Evolutionary conservation across 495 filamentous ascomycete species (phyloP), one percentile per base, ranked within the genome.

Genomic region (Trichoderma erinaceum): DNA sequence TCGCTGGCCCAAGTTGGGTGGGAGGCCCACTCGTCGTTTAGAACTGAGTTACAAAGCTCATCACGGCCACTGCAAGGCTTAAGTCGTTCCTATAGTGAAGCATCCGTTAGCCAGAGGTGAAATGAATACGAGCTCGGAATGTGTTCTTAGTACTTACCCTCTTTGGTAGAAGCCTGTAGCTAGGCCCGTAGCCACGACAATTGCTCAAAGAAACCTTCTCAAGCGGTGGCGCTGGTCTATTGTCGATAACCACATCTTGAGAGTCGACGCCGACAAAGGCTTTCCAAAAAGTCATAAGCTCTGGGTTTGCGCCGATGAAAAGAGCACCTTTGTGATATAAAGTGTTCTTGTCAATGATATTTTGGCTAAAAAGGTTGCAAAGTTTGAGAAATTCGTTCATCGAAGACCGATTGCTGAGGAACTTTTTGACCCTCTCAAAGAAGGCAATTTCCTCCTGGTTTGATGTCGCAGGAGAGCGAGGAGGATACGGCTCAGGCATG

Each of bases 1-100:
- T 99, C 96, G 1, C 93, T 97, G 1, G 94, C 96, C 96, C 96
- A 99, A 4, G 96, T 99, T 1, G 96, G 96, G 78, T 98, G 95
- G 63, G 93, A 97, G 2, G 93, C 95, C 96, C 96, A 99, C 69
- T 96, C 91, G 72, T 99, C 95, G 68, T 99, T 99, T 58, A 99
- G 83, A 0, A 98, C 95, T 58, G 86, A 83, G 67, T 89, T 85
- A 75, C 96, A 99, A 70, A 98, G 88, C 76, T 95, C 91, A 75
- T 99, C 96, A 46, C 96, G 89, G 21, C 96, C 96, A 72, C 90
- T 91, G 80, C 96, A 99, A 1, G 87, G 84, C 78, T 93, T 92
- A 50, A 92, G 85, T 6, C 91, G 87, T 76, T 97, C 95, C 79
- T 86, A 65, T 25, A 58, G 43, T 23, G 1, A 58, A 41, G 15